These are phyloP conservation scores for Candida endomychidarum DNA, from an alignment of 805 yeast species.

Conservation along the genomic window DNA sequence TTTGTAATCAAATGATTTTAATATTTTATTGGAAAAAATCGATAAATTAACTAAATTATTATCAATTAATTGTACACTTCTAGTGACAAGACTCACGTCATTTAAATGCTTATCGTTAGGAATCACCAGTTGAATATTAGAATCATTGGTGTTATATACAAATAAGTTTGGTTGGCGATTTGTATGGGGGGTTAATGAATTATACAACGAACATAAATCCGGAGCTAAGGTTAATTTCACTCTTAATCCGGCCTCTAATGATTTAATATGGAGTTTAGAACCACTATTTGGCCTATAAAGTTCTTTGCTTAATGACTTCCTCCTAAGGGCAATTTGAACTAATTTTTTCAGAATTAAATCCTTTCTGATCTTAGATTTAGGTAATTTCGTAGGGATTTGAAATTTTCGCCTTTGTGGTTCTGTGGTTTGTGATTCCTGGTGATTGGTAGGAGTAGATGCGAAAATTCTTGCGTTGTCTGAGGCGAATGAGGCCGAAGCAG, in stretches of 20 bases:
- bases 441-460: no score
- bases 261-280: conserved; percentile 39
- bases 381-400: conserved; percentile 10
- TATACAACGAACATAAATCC: conserved; percentile 43
- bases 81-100: conserved; percentile 17
- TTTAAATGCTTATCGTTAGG: conserved; percentile 11
- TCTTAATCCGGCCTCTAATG: conserved; percentile 52
- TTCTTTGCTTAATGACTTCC: conserved; percentile 25
- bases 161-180: conserved; percentile 21
- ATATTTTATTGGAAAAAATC: conserved; percentile 35
- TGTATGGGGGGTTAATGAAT: conserved; percentile 39
- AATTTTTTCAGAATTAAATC: conserved; percentile 18
- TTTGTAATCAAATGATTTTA: conserved; percentile 26
- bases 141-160: conserved; percentile 9
- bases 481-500: no score
- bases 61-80: conserved; percentile 37
- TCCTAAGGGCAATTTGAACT: conserved; percentile 33
- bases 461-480: no score
- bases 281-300: neutral
- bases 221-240: conserved; percentile 50
- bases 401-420: no score
- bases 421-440: no score
- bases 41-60: conserved; percentile 38
- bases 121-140: neutral
- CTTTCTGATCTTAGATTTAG: conserved; percentile 13